Evolutionary conservation across 2,329 filamentous ascomycete genomes (phyloP), one percentile per base, ranked within the genome.

Genomic region (Leptographium lundbergii): DNA sequence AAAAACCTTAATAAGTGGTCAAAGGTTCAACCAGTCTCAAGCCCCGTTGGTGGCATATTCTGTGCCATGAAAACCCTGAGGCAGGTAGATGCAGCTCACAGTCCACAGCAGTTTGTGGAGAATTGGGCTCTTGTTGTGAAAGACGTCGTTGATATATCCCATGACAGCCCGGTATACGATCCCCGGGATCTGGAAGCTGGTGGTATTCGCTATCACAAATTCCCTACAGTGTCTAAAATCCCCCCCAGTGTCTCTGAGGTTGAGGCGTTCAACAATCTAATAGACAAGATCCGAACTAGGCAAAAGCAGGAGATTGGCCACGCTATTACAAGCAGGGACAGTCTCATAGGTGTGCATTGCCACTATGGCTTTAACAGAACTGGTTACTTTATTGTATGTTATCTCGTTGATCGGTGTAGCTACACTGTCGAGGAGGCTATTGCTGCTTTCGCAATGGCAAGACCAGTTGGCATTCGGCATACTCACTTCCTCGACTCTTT

Each of bases 301-400:
- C 42, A n/a, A 19, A 45, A 45, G 6, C 42, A 45, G 19, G 19
- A 45, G 4, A 7, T n/a, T 6, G 42, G n/a, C 42, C 1, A 19
- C 6, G 42, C 42, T 22, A 45, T 7, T 7, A 74, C 61, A 75
- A 74, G 13, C 58, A 57, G 22, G 29, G 39, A 3, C 25, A 27
- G 48, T 73, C 70, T 59, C 1, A 81, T 96, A 57, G 91, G 87
- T 2, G 89, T 96, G 0, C 92, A 97, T 69, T 97, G 92, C 67
- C 92, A 97, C 68, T 96, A 96, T 66, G 92, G 92, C 0, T 96
- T 95, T 74, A 96, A 97, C 69, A 82, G 91, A 25, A 96, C 92
- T 0, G 92, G 92, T 0, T 96, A 92, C 70, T 88, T 96, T 68
- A 83, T 97, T 56, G 87, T 89, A 36, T 90, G 86, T 67, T 97